A percentile compares a stretch with the other conserved stretches of the same genome.
Conservation (phyloP, 2,329 filamentous ascomycete genomes). For the Colletotrichum limetticola region DNA sequence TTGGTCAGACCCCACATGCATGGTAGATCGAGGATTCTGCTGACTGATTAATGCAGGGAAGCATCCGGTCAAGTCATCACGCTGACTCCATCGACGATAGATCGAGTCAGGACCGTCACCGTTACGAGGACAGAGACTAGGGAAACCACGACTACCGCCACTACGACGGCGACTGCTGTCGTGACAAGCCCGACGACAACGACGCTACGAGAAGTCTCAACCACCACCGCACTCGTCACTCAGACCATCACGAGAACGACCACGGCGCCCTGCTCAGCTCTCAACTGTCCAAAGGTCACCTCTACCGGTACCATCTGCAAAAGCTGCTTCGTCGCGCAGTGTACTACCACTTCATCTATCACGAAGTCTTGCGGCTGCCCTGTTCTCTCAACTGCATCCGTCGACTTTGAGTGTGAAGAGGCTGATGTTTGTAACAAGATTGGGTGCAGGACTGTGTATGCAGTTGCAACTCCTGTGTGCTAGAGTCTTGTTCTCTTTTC, state of each 20-base stretch:
- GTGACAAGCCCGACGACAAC: constrained; percentile 4
- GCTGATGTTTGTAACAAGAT: constrained; percentile 30
- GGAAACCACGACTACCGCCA: background rate
- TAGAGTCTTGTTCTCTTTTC: background rate
- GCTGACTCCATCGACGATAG: constrained; percentile 20
- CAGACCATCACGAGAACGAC: background rate
- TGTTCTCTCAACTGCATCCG: constrained; percentile 42
- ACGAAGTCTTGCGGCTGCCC: constrained; percentile 46
- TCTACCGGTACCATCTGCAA: constrained; percentile 43
- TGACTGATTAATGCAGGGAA: background rate
- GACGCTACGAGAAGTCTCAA: constrained; percentile 7
- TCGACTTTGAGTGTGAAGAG: constrained; percentile 41
- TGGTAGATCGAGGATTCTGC: no score
- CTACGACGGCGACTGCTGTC: background rate
- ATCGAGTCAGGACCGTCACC: background rate
- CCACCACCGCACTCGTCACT: constrained; percentile 1
- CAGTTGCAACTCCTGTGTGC: constrained; percentile 18
- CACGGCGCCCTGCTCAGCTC: constrained; percentile 13
- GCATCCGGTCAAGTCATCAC: constrained; percentile 18
- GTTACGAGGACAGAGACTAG: constrained; percentile 6
- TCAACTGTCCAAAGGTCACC: constrained; percentile 47
- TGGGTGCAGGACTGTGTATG: constrained; percentile 28
- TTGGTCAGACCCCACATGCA: background rate
- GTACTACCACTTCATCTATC: constrained; percentile 42
- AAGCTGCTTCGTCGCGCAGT: constrained; percentile 45